These are phyloP conservation scores for Nosema muscidifuracis DNA, from an alignment of 371 early-diverging fungal genomes.

Conservation along the genomic window DNA sequence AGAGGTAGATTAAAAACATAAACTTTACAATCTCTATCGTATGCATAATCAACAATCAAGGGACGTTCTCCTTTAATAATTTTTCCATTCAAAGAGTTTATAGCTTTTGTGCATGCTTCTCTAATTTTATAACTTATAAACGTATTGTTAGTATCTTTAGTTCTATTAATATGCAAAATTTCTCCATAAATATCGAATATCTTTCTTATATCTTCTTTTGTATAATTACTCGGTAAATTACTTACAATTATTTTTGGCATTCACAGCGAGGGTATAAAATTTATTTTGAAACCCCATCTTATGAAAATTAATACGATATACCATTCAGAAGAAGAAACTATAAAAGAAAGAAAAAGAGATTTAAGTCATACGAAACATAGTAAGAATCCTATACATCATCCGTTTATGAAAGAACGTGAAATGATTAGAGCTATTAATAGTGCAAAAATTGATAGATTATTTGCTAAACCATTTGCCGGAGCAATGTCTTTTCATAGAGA, in stretches of 20 bases:
- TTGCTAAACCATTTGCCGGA: constrained; percentile 92
- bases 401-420: constrained; percentile 87
- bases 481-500: constrained; percentile 81
- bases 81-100: constrained; percentile 13
- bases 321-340: constrained; percentile 66
- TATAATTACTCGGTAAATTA: constrained; percentile 33
- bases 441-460: constrained; percentile 84
- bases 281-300: neutral
- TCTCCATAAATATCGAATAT: constrained; percentile 25
- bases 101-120: constrained; percentile 17
- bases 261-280: constrained; percentile 5
- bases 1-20: constrained; percentile 17
- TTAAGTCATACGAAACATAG: constrained; percentile 78
- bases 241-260: constrained; percentile 38
- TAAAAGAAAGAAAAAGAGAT: constrained; percentile 75
- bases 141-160: neutral
- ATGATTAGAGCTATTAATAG: constrained; percentile 89
- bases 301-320: constrained; percentile 78
- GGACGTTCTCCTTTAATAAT: neutral
- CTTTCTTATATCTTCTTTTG: constrained; percentile 11
- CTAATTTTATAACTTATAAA: neutral
- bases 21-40: constrained; percentile 25
- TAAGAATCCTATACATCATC: constrained; percentile 79
- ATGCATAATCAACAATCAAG: constrained; percentile 22
- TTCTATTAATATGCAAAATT: constrained; percentile 13